Evolutionary conservation across 148 eudicot species (phyloP).

Genomic region (Limonium bicolor): DNA sequence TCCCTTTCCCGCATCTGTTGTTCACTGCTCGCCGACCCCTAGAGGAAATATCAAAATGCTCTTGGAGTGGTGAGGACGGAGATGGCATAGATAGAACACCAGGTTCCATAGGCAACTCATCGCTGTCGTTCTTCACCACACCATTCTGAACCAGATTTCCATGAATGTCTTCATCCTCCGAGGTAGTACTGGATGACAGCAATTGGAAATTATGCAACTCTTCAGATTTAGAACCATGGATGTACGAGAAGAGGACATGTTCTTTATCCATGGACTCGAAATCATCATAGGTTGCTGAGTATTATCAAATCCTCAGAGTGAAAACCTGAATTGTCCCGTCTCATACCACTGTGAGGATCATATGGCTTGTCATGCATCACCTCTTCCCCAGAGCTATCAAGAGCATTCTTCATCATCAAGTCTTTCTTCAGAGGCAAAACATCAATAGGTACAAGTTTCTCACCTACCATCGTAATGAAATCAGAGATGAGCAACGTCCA

Average conservation of each 20-base stretch:
- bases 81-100: constrained; percentile 31
- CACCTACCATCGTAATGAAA: constrained; percentile 28
- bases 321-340: constrained; percentile 31
- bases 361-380: constrained; percentile 9
- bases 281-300: constrained; percentile 59
- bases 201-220: constrained; percentile 32
- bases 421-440: constrained; percentile 15
- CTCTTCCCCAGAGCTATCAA: constrained; percentile 17
- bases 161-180: constrained; percentile 41
- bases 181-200: constrained; percentile 32
- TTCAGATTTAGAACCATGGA: constrained; percentile 30
- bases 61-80: constrained; percentile 54
- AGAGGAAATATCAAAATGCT: constrained; percentile 54
- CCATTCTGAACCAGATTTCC: constrained; percentile 18
- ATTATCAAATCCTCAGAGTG: constrained; percentile 72
- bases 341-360: constrained; percentile 13
- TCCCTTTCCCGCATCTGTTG: constrained; percentile 51
- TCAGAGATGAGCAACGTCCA: constrained; percentile 59
- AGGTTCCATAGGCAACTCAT: constrained; percentile 20
- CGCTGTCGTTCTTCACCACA: constrained; percentile 12
- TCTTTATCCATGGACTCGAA: constrained; percentile 67
- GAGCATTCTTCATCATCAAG: constrained; percentile 14
- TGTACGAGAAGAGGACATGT: constrained; percentile 18
- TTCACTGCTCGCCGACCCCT: constrained; percentile 28
- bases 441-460: constrained; percentile 39